Conservation (phyloP, 2,329 filamentous ascomycete species). For the Aspergillus neoniger region DNA sequence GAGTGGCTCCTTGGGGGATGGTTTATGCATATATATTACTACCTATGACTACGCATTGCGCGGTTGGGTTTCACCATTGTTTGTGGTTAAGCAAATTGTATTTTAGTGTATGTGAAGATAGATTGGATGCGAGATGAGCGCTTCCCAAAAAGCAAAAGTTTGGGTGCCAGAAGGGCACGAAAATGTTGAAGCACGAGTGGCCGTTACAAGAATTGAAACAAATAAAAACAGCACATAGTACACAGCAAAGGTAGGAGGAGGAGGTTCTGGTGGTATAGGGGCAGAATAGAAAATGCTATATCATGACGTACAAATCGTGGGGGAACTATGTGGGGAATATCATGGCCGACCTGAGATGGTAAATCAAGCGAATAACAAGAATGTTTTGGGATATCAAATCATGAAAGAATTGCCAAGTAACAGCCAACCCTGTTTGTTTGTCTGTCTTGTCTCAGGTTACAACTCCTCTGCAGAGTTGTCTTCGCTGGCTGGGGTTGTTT, state of each 20-base stretch:
- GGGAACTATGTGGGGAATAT: slow-evolving; percentile 41
- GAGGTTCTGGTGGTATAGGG: background rate
- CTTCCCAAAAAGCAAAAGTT: background rate
- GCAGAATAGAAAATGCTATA: slow-evolving; percentile 15
- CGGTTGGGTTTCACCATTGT: background rate
- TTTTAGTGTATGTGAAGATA: background rate
- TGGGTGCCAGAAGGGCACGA: background rate
- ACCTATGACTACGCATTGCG: background rate
- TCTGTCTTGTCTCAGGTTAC: background rate
- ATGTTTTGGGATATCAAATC: slow-evolving; percentile 11
- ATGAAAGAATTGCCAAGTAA: slow-evolving; percentile 9
- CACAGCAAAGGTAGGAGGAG: slow-evolving; percentile 7
- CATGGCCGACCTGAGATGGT: slow-evolving; percentile 15
- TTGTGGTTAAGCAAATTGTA: background rate
- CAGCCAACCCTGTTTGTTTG: background rate
- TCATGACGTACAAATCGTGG: slow-evolving; percentile 31
- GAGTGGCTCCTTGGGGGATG: background rate
- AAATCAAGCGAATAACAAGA: slow-evolving; percentile 14
- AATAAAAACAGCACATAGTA: slow-evolving; percentile 7
- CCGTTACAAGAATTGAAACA: background rate
- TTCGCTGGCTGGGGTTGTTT: slow-evolving; percentile 21
- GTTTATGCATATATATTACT: slow-evolving; percentile 4
- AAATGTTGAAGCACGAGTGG: slow-evolving; percentile 4
- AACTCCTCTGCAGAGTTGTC: background rate
- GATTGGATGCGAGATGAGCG: background rate